Percentiles rank a stretch among this genome's conserved stretches.
Evolutionary conservation across 768 basidiomycete species (phyloP).

Genomic region (Agaricus subrufescens): DNA sequence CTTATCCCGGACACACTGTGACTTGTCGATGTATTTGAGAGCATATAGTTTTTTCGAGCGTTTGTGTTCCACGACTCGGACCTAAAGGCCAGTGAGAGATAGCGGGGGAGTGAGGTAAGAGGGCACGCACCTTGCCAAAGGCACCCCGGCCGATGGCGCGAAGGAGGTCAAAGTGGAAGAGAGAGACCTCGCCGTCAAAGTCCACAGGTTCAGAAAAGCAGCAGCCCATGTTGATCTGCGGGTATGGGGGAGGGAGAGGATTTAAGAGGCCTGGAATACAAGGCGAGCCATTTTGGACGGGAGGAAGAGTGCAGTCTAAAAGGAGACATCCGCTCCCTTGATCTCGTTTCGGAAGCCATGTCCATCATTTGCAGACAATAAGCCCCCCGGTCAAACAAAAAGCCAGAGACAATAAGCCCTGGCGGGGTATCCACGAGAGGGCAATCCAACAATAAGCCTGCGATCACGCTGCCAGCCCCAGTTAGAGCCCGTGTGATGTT

Average conservation of each 20-base stretch:
- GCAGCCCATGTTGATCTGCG: constrained; percentile 52
- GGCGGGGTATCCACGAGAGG: background rate
- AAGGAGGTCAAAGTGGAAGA: constrained; percentile 96
- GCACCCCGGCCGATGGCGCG: constrained; percentile 95
- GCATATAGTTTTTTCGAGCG: constrained; percentile 88
- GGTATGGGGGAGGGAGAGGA: constrained; percentile 25
- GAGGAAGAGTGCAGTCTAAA: constrained; percentile 14
- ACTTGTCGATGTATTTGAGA: constrained; percentile 97
- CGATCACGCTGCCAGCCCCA: no score
- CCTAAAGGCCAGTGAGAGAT: constrained; percentile 40
- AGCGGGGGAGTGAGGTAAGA: background rate
- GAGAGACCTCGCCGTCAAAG: constrained; percentile 79
- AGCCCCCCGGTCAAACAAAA: constrained; percentile 16
- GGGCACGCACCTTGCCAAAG: constrained; percentile 83
- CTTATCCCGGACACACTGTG: constrained; percentile 85
- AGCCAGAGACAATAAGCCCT: constrained; percentile 11
- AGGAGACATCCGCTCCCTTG: constrained; percentile 19
- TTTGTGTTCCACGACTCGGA: constrained; percentile 96
- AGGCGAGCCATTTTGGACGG: constrained; percentile 28
- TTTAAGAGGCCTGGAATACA: constrained; percentile 33
- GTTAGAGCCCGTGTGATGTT: no score
- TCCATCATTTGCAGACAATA: constrained; percentile 17
- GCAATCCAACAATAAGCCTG: background rate
- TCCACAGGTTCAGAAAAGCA: constrained; percentile 76
- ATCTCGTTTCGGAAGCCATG: constrained; percentile 17